Evolutionary conservation across 441 rosid genomes (phyloP).

Genomic region (Populus tomentosa): DNA sequence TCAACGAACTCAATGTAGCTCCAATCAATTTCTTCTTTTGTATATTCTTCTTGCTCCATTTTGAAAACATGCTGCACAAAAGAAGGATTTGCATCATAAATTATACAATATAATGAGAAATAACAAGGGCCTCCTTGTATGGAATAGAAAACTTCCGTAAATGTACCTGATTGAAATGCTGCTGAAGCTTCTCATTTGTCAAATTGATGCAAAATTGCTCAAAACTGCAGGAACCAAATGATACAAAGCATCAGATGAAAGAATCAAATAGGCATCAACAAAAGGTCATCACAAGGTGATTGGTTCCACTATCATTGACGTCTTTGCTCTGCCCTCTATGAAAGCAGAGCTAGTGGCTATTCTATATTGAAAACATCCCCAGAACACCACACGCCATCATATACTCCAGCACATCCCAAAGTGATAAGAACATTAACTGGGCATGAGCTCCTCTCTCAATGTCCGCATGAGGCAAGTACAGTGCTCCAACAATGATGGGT

Average conservation of each 20-base stretch:
- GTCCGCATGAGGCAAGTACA: background rate
- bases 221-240: constrained; percentile 48
- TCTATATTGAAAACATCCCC: background rate
- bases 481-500: background rate
- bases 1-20: constrained; percentile 98
- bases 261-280: constrained; percentile 16
- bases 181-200: constrained; percentile 98
- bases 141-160: background rate
- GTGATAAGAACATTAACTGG: background rate
- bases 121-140: constrained; percentile 1
- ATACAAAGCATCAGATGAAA: constrained; percentile 25
- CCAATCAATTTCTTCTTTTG: constrained; percentile 86
- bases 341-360: background rate
- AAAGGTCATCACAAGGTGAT: background rate
- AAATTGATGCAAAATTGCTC: constrained; percentile 99
- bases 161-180: constrained; percentile 95
- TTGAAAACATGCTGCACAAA: constrained; percentile 88
- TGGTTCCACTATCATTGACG: background rate
- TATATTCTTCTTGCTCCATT: constrained; percentile 55
- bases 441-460: background rate
- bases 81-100: constrained; percentile 12
- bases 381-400: background rate
- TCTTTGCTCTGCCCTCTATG: background rate
- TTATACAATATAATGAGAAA: constrained; percentile 17
- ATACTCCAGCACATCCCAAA: constrained; percentile 2